These are phyloP conservation scores for Colletotrichum truncatum DNA, from an alignment of 2,329 filamentous ascomycete species.

Conservation along the genomic window DNA sequence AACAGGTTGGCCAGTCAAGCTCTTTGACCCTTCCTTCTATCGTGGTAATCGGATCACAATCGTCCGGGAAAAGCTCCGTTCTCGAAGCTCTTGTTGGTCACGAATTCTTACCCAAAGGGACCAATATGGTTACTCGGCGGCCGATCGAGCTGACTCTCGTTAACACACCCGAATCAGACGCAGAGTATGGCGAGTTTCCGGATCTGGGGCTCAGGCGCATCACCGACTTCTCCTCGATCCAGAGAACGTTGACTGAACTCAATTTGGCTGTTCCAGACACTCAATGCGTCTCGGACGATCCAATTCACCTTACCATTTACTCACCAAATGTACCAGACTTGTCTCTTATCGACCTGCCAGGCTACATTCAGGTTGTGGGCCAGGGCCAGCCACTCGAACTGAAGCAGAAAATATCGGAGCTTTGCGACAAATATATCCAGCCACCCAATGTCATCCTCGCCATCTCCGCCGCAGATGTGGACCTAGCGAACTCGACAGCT, in stretches of 20 bases:
- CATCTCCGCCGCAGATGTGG: conserved; percentile 97
- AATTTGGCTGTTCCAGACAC: conserved; percentile 91
- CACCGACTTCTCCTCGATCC: conserved; percentile 90
- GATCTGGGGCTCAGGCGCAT: conserved; percentile 90
- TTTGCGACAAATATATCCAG: conserved; percentile 99
- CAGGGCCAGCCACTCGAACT: conserved; percentile 90
- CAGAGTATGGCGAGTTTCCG: conserved; percentile 96
- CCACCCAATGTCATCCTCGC: conserved; percentile 95
- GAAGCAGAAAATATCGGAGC: conserved; percentile 93
- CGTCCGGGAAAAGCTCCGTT: conserved; percentile 97
- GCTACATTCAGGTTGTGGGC: conserved; percentile 96
- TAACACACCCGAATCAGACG: conserved; percentile 87
- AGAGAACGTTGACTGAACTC: conserved; percentile 92
- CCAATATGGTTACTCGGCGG: conserved; percentile 96
- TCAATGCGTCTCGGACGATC: conserved; percentile 95
- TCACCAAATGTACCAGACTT: conserved; percentile 95
- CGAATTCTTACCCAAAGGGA: conserved; percentile 97
- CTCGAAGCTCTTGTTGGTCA: conserved; percentile 97
- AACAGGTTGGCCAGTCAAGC: conserved; percentile 91
- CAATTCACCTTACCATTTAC: conserved; percentile 94
- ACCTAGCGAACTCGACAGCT: conserved; percentile 95
- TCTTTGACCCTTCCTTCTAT: conserved; percentile 92
- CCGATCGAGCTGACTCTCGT: conserved; percentile 96
- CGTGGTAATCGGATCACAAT: conserved; percentile 98
- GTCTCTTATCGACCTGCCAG: conserved; percentile 94